Evolutionary conservation across 768 basidiomycete species (phyloP), one percentile per base, ranked within the genome.

Genomic region (Lentinula lateritia): DNA sequence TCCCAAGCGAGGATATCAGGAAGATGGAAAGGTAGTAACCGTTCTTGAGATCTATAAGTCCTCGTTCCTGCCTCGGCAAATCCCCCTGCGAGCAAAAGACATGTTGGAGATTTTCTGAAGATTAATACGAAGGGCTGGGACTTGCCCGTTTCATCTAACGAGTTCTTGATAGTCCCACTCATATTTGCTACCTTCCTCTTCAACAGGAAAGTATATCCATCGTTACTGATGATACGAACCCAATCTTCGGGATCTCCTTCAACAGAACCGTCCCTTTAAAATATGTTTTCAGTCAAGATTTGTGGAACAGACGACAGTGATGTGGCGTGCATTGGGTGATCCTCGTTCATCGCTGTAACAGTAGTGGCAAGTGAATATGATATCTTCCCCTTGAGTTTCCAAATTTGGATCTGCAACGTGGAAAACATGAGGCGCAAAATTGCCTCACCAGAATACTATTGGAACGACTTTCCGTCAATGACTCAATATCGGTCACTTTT

Each of bases 181-280:
- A 81, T 80, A 58, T 84, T 78, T 13, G 91, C 92, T 15, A 93
- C 82, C 62, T 83, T 90, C 41, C 90, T 82, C 55, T 80, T 82
- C 54, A 95, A 80, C 60, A 96, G 81, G 72, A 89, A 96, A 1
- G 87, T 83, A 71, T 86, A 93, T 0, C 92, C 92, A 65, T 96
- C 93, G 1, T 78, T 79, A 71, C 89, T 92, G 45, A 82, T 82
- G 9, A 94, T 78, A 41, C 88, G 82, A 36, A 94, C 85, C 91
- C 91, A 95, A 60, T 85, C 85, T 9, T 78, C 74, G 20, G 76
- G 73, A 36, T 66, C 66, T 3, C 68, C 55, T 7, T 46, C 50
- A 12, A n/a, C 41, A 20, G 39, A 34, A 6, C 8, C 18, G 18
- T 56, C 13, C 55, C 55, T 56, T 6, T 15, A 55, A 20, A 35